Evolutionary conservation across 129 eudicot genomes (phyloP), one percentile per base, ranked within the genome.

Genomic region (Centella asiatica): DNA sequence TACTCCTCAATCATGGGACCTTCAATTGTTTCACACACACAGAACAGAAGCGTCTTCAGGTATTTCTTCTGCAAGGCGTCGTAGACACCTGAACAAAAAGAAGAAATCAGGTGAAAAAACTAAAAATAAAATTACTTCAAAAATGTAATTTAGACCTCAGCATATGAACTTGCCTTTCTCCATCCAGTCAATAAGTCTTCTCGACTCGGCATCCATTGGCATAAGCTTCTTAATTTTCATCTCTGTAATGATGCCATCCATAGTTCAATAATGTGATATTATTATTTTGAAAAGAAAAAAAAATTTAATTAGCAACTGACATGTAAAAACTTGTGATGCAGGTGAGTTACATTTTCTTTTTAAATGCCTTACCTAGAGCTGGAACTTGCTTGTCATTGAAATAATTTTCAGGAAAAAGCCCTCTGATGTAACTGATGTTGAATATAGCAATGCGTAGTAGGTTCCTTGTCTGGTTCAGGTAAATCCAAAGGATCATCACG

Each of bases 151-250:
- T 37, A 60, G 48, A 33, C 33, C 37, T 25, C 27, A 57, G 37
- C 39, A 64, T 20, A 69, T 71, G 18, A 31, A 64, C 46, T 55
- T 73, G 69, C 96, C 96, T 93, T 93, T 93, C 85, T 93, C 99
- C 99, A 87, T 93, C 99, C 96, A 93, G 69, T 93, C 99, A 71
- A 93, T 80, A 39, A 93, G 86, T 67, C 99, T 85, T 34, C 99
- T 90, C 12, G 99, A 87, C 77, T 93, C 99, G 5, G 82, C 86
- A 82, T 93, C 99, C 95, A 87, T 68, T 34, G 99, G 99, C 99
- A 87, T 84, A 34, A 93, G 95, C 85, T 87, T 87, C 81, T 93
- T 93, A 57, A 93, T 87, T 85, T 93, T 93, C 99, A 93, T 93
- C 77, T 93, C 96, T 93, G 86, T 55, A 28, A 57, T 69, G 61